Conservation (phyloP, 495 filamentous ascomycete genomes). For the Rhizodiscina lignyota region DNA sequence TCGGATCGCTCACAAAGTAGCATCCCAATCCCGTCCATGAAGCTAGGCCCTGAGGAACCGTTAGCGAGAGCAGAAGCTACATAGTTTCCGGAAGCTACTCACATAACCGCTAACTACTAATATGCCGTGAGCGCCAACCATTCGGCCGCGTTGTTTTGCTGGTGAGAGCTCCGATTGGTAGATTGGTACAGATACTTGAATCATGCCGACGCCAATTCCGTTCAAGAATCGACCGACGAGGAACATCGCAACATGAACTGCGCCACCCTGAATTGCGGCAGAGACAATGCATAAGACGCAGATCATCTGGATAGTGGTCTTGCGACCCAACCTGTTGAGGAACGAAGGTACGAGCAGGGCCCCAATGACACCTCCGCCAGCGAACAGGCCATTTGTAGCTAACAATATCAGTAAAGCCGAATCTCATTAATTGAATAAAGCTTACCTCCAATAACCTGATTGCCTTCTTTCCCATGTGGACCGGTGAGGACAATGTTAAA, state of each 20-base stretch:
- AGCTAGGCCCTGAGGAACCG: slow-evolving; percentile 1
- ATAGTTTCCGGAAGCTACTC: not conserved
- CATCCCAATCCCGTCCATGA: slow-evolving; percentile 2
- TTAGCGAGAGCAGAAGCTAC: not conserved
- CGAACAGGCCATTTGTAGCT: slow-evolving; percentile 5
- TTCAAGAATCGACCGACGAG: slow-evolving; percentile 5
- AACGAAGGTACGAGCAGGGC: not conserved
- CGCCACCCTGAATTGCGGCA: slow-evolving; percentile 2
- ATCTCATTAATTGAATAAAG: too few species aligned
- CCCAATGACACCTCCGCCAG: slow-evolving; percentile 2
- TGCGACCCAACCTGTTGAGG: too few species aligned
- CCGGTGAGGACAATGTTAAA: slow-evolving; percentile 4
- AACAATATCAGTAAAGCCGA: too few species aligned
- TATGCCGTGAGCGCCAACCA: slow-evolving; percentile 5
- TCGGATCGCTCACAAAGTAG: slow-evolving; percentile 1
- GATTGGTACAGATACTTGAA: slow-evolving; percentile 2
- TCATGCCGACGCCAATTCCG: slow-evolving; percentile 3
- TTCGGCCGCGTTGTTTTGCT: not conserved
- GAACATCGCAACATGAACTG: slow-evolving; percentile 7
- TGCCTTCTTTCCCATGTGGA: not conserved
- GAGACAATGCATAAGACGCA: not conserved
- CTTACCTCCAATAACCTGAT: slow-evolving; percentile 1
- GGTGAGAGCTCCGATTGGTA: slow-evolving; percentile 6
- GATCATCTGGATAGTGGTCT: not conserved
- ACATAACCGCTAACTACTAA: slow-evolving; percentile 4